phyloP scores from a whole-genome alignment of 1,284 basidiomycete species.

The Anthracocystis setariae region DNA sequence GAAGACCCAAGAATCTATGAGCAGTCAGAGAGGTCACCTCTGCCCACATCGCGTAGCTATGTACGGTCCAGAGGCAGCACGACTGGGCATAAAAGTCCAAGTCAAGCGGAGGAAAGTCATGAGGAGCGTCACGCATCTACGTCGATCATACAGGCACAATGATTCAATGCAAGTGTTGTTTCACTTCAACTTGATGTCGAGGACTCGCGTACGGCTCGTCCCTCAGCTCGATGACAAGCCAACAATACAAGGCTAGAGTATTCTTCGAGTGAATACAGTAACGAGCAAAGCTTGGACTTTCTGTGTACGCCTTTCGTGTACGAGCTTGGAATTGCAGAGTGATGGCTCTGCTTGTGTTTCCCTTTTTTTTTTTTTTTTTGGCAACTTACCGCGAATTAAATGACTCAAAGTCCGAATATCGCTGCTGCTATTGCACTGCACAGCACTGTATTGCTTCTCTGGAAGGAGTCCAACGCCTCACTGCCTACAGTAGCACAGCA shows the following conservation, averaged over 20 bases:
- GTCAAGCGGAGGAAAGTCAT: neutral
- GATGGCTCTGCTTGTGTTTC: neutral
- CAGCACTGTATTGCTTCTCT: neutral
- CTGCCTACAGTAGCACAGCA: neutral
- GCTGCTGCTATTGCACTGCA: neutral
- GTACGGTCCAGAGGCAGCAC: too few relatives aligned
- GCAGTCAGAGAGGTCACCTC: too few relatives aligned
- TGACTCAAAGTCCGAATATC: conserved; percentile 1
- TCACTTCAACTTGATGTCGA: neutral
- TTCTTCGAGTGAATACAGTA: neutral
- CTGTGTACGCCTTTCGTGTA: neutral
- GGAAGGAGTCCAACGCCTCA: neutral
- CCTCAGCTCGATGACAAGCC: neutral
- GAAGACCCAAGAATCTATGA: too few relatives aligned
- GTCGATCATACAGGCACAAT: neutral
- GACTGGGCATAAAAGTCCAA: neutral
- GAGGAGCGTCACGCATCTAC: neutral
- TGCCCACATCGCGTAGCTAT: too few relatives aligned
- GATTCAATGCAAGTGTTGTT: neutral
- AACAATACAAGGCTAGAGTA: neutral
- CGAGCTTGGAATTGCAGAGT: neutral
- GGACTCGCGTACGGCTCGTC: neutral
- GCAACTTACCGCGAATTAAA: too few relatives aligned
- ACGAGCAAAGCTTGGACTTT: neutral
- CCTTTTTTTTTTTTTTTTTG: neutral